Conservation (phyloP, 2,329 filamentous ascomycete species). For the Ophiostoma perfectum region DNA sequence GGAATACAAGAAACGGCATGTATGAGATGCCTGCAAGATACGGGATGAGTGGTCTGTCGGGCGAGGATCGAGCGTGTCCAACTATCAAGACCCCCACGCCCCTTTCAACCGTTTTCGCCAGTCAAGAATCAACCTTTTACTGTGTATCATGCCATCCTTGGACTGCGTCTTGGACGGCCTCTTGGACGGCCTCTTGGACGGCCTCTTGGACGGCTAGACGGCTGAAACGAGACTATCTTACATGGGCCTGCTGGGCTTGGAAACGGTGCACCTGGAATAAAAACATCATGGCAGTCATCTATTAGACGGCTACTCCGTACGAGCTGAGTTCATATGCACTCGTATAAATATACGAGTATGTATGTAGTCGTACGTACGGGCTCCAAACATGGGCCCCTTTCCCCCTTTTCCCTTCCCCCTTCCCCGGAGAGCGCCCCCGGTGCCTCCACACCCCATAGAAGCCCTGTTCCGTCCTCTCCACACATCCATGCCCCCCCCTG, state of each 20-base stretch:
- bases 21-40: not conserved
- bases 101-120: constrained; percentile 7
- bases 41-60: not conserved
- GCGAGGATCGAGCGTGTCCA: not conserved
- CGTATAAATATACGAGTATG: too few relatives aligned
- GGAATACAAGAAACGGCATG: not conserved
- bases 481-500: not conserved
- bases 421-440: constrained; percentile 10
- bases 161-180: too few relatives aligned
- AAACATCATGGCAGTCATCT: too few relatives aligned
- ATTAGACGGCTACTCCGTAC: not conserved
- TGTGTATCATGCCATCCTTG: not conserved
- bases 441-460: constrained; percentile 5
- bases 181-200: too few relatives aligned
- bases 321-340: not conserved
- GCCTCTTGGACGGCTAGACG: too few relatives aligned
- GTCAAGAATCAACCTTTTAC: not conserved
- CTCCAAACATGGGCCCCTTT: not conserved
- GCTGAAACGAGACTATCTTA: too few relatives aligned
- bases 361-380: not conserved
- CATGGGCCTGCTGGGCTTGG: too few relatives aligned
- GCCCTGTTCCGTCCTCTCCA: constrained; percentile 6
- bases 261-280: too few relatives aligned
- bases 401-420: not conserved
- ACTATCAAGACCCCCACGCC: constrained; percentile 6